These are phyloP conservation scores for Globisporangium spinosum DNA, from an alignment of 352 stramenopile species.

Conservation along the genomic window DNA sequence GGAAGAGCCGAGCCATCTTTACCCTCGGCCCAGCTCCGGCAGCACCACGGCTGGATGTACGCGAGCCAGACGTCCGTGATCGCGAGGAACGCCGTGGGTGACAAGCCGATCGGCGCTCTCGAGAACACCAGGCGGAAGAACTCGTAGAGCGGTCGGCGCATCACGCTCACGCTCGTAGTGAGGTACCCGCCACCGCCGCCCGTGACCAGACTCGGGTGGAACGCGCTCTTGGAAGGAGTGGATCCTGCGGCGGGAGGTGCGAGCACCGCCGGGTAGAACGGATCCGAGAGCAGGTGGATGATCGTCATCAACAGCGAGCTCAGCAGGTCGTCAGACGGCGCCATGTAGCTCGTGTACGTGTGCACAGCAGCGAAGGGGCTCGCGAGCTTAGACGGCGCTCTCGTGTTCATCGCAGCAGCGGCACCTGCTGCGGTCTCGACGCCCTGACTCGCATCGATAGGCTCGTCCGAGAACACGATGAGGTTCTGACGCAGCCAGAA, in stretches of 20 bases:
- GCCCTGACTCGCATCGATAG: conserved; percentile 17
- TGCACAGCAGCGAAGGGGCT: conserved; percentile 74
- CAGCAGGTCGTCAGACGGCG: conserved; percentile 78
- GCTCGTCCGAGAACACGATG: conserved; percentile 77
- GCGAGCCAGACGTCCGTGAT: conserved; percentile 86
- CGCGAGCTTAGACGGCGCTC: conserved; percentile 31
- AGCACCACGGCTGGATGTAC: conserved; percentile 85
- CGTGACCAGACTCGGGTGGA: conserved; percentile 25
- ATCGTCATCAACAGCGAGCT: conserved; percentile 78
- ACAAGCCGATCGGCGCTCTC: conserved; percentile 68
- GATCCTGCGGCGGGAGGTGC: conserved; percentile 23
- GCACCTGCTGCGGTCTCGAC: conserved; percentile 1
- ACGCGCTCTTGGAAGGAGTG: conserved; percentile 12
- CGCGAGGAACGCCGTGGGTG: conserved; percentile 72
- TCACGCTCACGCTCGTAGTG: conserved; percentile 66
- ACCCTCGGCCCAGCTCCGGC: conserved; percentile 47
- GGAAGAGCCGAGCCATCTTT: conserved; percentile 18
- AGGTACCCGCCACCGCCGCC: conserved; percentile 57
- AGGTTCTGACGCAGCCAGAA: conserved; percentile 89
- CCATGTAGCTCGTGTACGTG: conserved; percentile 82
- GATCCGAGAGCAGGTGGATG: conserved; percentile 79
- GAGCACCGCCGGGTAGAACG: conserved; percentile 64
- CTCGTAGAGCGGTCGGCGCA: conserved; percentile 75
- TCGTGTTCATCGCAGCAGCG: conserved; percentile 4
- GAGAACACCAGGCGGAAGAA: conserved; percentile 85